phyloP scores from a whole-genome alignment of 805 yeast genomes.

The Isabelozyma heimii region DNA sequence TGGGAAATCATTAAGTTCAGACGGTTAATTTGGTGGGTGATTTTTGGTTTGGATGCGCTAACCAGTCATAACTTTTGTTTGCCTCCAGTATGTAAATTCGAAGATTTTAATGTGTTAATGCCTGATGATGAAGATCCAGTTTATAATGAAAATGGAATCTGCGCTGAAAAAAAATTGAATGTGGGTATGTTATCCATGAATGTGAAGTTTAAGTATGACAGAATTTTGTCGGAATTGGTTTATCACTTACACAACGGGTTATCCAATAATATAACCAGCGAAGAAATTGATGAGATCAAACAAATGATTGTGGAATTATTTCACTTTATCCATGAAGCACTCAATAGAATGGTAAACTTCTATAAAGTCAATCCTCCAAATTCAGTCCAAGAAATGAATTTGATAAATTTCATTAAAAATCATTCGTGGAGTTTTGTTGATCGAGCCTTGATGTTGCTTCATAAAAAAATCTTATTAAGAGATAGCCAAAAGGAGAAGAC shows the following conservation, averaged over 20 bases:
- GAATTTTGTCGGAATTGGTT: constrained; percentile 53
- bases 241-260: constrained; percentile 48
- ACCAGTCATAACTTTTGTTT: constrained; percentile 55
- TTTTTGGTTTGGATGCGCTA: constrained; percentile 56
- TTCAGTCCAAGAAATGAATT: constrained; percentile 40
- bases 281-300: constrained; percentile 45
- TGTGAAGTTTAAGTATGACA: constrained; percentile 51
- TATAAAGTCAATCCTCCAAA: constrained; percentile 35
- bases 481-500: constrained; percentile 9
- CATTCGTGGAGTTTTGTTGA: constrained; percentile 54
- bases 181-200: constrained; percentile 49
- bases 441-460: constrained; percentile 46
- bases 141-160: constrained; percentile 22
- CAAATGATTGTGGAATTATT: constrained; percentile 49
- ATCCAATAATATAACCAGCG: constrained; percentile 38
- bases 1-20: constrained; percentile 49
- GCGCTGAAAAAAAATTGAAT: constrained; percentile 35
- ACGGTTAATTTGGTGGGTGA: constrained; percentile 67
- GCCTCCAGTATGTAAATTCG: constrained; percentile 51
- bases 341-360: constrained; percentile 33
- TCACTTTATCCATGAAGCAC: constrained; percentile 48
- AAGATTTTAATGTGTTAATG: constrained; percentile 55
- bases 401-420: constrained; percentile 46
- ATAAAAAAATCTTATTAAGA: constrained; percentile 40
- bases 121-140: constrained; percentile 48